Conservation (phyloP, 179 eudicot species). For the Silene noctiflora region DNA sequence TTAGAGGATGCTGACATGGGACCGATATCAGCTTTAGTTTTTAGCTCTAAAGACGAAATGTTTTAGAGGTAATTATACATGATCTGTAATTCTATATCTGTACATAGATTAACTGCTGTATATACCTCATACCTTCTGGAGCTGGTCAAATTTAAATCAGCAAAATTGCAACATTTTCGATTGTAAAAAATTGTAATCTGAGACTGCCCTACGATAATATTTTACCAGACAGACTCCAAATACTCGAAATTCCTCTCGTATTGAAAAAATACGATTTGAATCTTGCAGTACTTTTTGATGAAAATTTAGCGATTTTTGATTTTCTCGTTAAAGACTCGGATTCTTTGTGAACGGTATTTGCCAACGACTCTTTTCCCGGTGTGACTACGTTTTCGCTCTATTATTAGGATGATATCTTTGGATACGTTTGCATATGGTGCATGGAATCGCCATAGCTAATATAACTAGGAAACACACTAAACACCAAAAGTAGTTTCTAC, state of each 20-base stretch:
- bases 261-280: too few species aligned
- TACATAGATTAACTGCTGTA: constrained; percentile 23
- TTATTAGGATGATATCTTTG: background rate
- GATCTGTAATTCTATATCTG: constrained; percentile 7
- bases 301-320: background rate
- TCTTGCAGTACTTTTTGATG: background rate
- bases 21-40: background rate
- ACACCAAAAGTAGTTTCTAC: constrained; percentile 9
- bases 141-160: too few species aligned
- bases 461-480: background rate
- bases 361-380: too few species aligned
- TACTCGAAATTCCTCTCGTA: too few species aligned
- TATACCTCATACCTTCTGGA: constrained; percentile 12
- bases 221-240: too few species aligned
- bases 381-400: background rate
- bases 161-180: too few species aligned
- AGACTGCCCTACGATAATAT: too few species aligned
- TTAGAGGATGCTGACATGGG: background rate
- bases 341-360: too few species aligned
- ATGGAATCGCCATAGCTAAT: constrained; percentile 6
- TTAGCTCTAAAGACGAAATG: background rate
- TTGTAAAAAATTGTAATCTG: too few species aligned
- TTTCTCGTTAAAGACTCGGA: too few species aligned
- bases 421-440: constrained; percentile 2
- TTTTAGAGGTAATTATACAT: background rate